These are phyloP conservation scores for Oryza brachyantha DNA, from an alignment of 176 grass and related monocot species.

Conservation along the genomic window DNA sequence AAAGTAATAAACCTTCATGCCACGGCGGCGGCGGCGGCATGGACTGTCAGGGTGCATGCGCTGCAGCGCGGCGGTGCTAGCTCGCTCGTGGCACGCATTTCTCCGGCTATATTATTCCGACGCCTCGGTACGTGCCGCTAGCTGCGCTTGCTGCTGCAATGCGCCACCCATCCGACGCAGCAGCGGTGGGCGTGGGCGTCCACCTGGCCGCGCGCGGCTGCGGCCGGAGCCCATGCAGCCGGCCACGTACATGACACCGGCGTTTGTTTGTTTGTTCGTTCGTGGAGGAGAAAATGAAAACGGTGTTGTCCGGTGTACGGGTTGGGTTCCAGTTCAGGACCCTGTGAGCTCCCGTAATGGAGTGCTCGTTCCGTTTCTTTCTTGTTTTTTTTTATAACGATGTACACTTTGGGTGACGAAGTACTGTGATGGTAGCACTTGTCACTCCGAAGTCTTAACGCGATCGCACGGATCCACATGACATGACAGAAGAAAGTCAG, in stretches of 20 bases:
- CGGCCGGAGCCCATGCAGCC: background rate
- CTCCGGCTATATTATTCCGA: background rate
- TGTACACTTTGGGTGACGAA: background rate
- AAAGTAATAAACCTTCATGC: conserved; percentile 19
- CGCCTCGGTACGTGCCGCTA: conserved; percentile 6
- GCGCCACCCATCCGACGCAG: background rate
- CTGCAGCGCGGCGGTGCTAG: background rate
- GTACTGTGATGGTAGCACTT: background rate
- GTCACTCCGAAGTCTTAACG: background rate
- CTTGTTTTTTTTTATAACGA: background rate
- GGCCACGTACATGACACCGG: background rate
- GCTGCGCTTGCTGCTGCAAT: too few relatives aligned
- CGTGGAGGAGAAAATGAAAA: background rate
- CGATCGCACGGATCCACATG: background rate
- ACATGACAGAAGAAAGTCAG: background rate
- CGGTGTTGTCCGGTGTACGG: background rate
- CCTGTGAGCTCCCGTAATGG: background rate
- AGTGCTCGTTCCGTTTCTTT: background rate
- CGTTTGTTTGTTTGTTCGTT: background rate
- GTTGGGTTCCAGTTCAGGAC: background rate
- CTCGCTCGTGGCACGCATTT: background rate
- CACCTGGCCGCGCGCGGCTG: background rate
- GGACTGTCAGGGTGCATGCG: background rate
- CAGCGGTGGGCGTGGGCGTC: background rate
- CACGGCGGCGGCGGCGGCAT: background rate